A percentile compares a stretch with the other conserved stretches of the same genome.
phyloP scores from a whole-genome alignment of 495 filamentous ascomycete genomes.

The Daldinia concentrica region DNA sequence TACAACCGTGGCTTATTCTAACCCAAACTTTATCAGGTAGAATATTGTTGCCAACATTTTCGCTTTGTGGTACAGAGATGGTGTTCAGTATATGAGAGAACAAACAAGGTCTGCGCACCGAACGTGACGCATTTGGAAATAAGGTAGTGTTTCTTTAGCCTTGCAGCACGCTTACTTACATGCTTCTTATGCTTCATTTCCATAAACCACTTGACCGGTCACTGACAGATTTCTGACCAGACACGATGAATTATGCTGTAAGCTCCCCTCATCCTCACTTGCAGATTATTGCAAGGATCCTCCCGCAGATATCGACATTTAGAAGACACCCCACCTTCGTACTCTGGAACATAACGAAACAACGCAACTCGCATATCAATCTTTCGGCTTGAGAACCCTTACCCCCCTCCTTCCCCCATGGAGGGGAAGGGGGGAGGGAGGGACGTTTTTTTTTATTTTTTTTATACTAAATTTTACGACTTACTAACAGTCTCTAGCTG shows the following conservation, averaged over 20 bases:
- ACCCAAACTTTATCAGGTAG: slow-evolving; percentile 32
- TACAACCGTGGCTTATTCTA: background rate
- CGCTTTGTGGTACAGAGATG: slow-evolving; percentile 48
- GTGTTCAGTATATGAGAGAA: slow-evolving; percentile 47
- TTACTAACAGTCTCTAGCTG: slow-evolving; percentile 36
- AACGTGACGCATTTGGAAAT: slow-evolving; percentile 48
- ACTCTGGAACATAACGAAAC: background rate
- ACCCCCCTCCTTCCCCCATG: too few relatives aligned
- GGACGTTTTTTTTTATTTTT: background rate
- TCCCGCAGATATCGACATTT: slow-evolving; percentile 17
- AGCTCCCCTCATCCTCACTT: slow-evolving; percentile 22
- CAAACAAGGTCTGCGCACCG: slow-evolving; percentile 45
- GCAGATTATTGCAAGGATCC: slow-evolving; percentile 31
- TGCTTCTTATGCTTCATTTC: slow-evolving; percentile 24
- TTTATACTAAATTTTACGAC: background rate
- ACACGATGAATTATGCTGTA: slow-evolving; percentile 48
- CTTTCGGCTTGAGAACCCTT: background rate
- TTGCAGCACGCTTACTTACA: slow-evolving; percentile 18
- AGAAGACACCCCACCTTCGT: slow-evolving; percentile 9
- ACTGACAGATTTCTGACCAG: slow-evolving; percentile 32
- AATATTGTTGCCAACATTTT: slow-evolving; percentile 47
- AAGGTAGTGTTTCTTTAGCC: slow-evolving; percentile 38
- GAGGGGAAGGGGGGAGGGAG: background rate
- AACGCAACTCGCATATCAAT: background rate
- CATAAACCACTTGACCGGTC: slow-evolving; percentile 9